Evolutionary conservation across 371 early-diverging fungal genomes (phyloP).

Genomic region (Apophysomyces elegans): DNA sequence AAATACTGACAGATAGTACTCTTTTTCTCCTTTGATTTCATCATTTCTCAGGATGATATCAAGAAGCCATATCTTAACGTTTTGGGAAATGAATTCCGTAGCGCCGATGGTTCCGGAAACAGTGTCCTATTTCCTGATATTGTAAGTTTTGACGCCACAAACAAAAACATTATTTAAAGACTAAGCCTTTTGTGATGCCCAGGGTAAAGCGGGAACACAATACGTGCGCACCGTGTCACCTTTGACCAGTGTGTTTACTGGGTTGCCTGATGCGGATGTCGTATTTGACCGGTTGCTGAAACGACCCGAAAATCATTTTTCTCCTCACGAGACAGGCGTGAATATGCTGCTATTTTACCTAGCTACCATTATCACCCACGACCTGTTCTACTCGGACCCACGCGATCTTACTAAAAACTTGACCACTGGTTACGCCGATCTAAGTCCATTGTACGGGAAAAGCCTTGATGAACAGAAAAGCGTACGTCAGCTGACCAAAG

Average conservation of each 20-base stretch:
- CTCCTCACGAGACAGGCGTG: conserved; percentile 37
- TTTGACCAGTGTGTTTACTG: conserved; percentile 20
- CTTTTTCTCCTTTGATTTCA: not conserved
- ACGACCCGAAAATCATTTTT: conserved; percentile 36
- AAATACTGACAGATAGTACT: not conserved
- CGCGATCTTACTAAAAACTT: conserved; percentile 43
- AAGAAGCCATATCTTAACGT: conserved; percentile 45
- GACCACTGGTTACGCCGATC: conserved; percentile 53
- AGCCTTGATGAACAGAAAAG: conserved; percentile 40
- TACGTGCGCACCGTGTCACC: conserved; percentile 47
- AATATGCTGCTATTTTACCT: conserved; percentile 54
- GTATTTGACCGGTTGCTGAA: conserved; percentile 46
- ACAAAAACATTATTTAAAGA: not conserved
- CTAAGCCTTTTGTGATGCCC: conserved; percentile 7
- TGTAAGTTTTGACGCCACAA: conserved; percentile 28
- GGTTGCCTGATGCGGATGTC: conserved; percentile 35
- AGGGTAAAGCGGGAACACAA: conserved; percentile 48
- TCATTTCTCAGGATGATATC: conserved; percentile 37
- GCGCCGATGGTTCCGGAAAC: conserved; percentile 57
- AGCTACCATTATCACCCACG: conserved; percentile 58
- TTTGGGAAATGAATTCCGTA: conserved; percentile 47
- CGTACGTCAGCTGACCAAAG: conserved; percentile 44
- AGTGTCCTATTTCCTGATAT: conserved; percentile 40
- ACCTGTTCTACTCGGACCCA: conserved; percentile 54
- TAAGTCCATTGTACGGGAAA: conserved; percentile 53